Evolutionary conservation across 768 basidiomycete genomes (phyloP), one percentile per base, ranked within the genome.

Genomic region (Termitomyces sp.): DNA sequence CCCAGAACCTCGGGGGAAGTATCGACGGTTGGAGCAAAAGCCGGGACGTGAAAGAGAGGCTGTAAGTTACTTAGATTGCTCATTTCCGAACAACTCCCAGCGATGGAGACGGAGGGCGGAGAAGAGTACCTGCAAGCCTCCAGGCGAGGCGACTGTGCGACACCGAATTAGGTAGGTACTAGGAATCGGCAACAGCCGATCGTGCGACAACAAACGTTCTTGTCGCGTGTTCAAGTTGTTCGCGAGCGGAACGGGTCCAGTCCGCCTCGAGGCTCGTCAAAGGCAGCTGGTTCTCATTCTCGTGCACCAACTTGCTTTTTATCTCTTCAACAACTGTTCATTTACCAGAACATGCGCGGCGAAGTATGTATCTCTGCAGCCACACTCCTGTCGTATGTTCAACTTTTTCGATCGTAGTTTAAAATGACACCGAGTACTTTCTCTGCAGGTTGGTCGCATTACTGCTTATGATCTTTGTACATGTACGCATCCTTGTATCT

Each of bases 311-410:
- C 41, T 61, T 53, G 53, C 61, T 43, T 61, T 66, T 52, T 57
- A 56, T 59, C 38, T 61, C 56, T 60, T 55, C 52, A 53, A 20
- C 56, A 60, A 61, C 36, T 57, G 50, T 41, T 45, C 55, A 54
- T 56, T 60, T 55, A 56, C 58, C 60, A 50, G 42, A 59, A 42
- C 54, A 83, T 91, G 83, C 85, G 79, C 55, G 90, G 90, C 29
- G 89, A 91, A 79, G 61, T 88, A 56, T 91, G 88, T 68, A 80
- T 92, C 41, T 83, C 85, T 53, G 69, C 82, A 59, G 89, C 85
- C 48, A 82, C 89, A 46, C 61, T 90, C 54, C 74, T 92, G 50
- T 85, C 89, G 90, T 89, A 67, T 54, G 86, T 74, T 43, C 43
- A 54, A 54, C 49, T 60, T 45, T 23, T 56, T 42, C 52, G 49